Evolutionary conservation across 345 rosid genomes (phyloP).

Genomic region (Aquilaria sinensis): DNA sequence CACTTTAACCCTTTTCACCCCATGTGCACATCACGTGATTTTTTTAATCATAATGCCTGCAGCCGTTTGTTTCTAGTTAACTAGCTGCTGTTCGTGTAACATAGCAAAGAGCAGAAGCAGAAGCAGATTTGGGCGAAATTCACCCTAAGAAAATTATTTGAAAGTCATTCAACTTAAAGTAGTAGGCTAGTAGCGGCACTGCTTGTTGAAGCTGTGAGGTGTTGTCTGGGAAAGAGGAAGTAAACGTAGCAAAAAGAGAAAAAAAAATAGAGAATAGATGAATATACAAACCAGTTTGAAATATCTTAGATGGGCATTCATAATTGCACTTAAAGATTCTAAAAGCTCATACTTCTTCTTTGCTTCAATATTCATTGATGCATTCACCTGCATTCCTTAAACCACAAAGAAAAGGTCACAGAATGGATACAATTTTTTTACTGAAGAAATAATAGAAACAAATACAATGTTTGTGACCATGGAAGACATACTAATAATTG

Average conservation of each 20-base stretch:
- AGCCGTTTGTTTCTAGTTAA: no score
- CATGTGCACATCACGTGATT: no score
- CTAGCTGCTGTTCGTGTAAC: no score
- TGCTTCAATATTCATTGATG: conserved; percentile 73
- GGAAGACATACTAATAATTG: conserved; percentile 56
- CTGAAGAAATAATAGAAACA: not conserved
- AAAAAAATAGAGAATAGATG: not conserved
- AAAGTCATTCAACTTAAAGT: no score
- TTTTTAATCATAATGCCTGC: no score
- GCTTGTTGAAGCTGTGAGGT: no score
- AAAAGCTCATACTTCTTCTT: conserved; percentile 84
- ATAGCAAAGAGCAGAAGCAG: no score
- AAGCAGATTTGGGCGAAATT: no score
- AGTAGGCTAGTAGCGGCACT: no score
- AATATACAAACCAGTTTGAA: conserved; percentile 60
- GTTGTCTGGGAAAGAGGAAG: no score
- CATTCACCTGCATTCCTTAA: conserved; percentile 78
- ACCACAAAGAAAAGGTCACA: conserved; percentile 27
- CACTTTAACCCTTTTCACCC: no score
- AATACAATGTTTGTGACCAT: conserved; percentile 3
- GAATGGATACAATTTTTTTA: conserved; percentile 17
- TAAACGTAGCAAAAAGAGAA: not conserved
- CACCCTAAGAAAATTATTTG: no score
- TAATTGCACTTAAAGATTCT: conserved; percentile 83
- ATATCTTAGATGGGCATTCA: conserved; percentile 85